A percentile compares a stretch with the other conserved stretches of the same genome.
Conservation (phyloP, 108 stramenopile species). For the Pseudonitzschia delicatissima region DNA sequence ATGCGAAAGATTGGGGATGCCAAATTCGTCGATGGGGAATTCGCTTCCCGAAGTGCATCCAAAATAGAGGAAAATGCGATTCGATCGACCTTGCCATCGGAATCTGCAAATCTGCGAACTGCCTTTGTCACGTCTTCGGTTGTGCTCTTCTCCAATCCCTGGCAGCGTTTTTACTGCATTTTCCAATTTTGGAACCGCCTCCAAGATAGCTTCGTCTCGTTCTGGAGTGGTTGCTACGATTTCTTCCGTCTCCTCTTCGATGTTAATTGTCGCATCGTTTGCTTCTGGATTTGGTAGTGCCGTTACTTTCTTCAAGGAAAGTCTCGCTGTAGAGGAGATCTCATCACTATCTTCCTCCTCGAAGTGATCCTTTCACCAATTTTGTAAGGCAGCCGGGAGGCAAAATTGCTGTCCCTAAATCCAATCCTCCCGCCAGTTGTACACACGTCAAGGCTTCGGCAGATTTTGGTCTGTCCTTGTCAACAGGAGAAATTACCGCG, state of each 20-base stretch:
- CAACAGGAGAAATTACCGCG: conserved; percentile 13
- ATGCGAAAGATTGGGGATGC: conserved; percentile 2
- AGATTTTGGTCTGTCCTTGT: conserved; percentile 15
- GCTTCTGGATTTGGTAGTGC: conserved; percentile 9
- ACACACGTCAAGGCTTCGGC: conserved; percentile 29
- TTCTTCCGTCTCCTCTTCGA: background rate
- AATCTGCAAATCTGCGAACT: conserved; percentile 11
- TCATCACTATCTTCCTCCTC: conserved; percentile 8
- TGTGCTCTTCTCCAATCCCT: conserved; percentile 11
- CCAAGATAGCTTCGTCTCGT: conserved; percentile 15
- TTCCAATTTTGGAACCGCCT: conserved; percentile 10
- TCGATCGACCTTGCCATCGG: conserved; percentile 19
- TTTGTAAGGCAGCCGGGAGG: conserved; percentile 24
- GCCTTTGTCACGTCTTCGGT: conserved; percentile 8
- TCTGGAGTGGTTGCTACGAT: conserved; percentile 7
- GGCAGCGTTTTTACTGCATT: conserved; percentile 22
- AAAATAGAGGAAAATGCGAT: conserved; percentile 23
- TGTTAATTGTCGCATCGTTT: background rate
- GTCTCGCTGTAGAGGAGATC: background rate
- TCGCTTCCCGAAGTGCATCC: conserved; percentile 17
- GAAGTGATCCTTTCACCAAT: conserved; percentile 12
- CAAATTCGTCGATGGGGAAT: background rate
- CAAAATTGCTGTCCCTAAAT: conserved; percentile 32
- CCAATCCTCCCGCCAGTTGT: conserved; percentile 36
- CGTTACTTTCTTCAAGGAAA: conserved; percentile 4